Evolutionary conservation across 2,329 filamentous ascomycete genomes (phyloP).

Genomic region (Arthrinium puccinioides): DNA sequence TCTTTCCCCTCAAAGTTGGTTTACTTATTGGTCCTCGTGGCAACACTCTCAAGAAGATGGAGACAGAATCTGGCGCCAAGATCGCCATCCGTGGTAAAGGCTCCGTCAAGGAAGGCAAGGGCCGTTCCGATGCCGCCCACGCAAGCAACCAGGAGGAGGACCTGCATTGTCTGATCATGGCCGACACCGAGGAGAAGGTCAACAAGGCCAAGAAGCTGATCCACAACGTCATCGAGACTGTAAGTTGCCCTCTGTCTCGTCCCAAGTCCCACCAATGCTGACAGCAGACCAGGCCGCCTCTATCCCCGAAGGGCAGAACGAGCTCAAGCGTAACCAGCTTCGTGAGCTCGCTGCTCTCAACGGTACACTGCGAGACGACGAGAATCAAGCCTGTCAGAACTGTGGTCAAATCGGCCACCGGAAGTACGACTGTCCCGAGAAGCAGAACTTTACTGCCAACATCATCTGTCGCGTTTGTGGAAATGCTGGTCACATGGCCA

Average conservation of each 20-base stretch:
- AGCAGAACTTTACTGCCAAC: slow-evolving; percentile 97
- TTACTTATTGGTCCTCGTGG: slow-evolving; percentile 99
- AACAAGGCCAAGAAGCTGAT: slow-evolving; percentile 98
- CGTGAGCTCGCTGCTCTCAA: slow-evolving; percentile 96
- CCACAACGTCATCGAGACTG: slow-evolving; percentile 97
- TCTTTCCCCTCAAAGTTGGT: slow-evolving; percentile 86
- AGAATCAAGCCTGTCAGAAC: slow-evolving; percentile 99
- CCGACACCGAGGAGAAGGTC: slow-evolving; percentile 98
- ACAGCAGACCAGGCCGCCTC: slow-evolving; percentile 69
- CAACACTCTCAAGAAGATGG: slow-evolving; percentile 99
- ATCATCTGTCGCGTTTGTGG: slow-evolving; percentile 98
- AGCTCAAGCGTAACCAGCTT: slow-evolving; percentile 97
- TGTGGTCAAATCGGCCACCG: slow-evolving; percentile 97
- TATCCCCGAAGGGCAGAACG: slow-evolving; percentile 97
- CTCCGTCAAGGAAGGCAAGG: slow-evolving; percentile 99
- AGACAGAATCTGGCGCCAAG: slow-evolving; percentile 92
- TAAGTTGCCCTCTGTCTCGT: slow-evolving; percentile 41
- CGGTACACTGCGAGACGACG: slow-evolving; percentile 96
- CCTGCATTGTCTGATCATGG: slow-evolving; percentile 98
- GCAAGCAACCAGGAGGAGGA: slow-evolving; percentile 99
- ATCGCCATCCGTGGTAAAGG: slow-evolving; percentile 99
- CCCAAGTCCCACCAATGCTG: slow-evolving; percentile 9
- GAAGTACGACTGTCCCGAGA: slow-evolving; percentile 97
- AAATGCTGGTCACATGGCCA: slow-evolving; percentile 96
- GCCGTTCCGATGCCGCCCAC: slow-evolving; percentile 95